Evolutionary conservation across 345 rosid species (phyloP), one percentile per base, ranked within the genome.

Genomic region (Citrus glauca): DNA sequence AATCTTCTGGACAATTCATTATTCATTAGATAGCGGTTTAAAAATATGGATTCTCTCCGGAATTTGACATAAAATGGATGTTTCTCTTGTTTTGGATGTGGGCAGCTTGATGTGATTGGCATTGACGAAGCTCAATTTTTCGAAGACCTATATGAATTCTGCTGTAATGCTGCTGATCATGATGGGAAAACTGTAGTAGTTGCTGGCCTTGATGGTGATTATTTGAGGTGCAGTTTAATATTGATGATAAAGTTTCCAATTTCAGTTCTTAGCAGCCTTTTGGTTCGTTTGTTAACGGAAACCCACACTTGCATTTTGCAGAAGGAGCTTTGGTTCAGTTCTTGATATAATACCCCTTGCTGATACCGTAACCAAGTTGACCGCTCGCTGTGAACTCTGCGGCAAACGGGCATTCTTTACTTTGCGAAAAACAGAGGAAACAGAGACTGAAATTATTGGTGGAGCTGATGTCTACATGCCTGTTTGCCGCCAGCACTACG

Each of bases 71-170:
- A 45, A 25, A 28, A 7, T 2, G 33, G 9, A 11, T 33, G 22
- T 37, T 35, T 32, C 2, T 22, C 20, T 71, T 55, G 1, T 72
- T 20, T n/a, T 1, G 42, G 10, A 2, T 63, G 32, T 32, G 76
- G 71, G 53, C 90, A 96, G 99, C 70, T 96, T 74, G 94, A 96
- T 81, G 97, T 96, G 69, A 92, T 94, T 63, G 99, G 98, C 55
- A 89, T 96, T 30, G 99, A 96, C 25, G 99, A 96, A 78, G 99
- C 95, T 33, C 98, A 96, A 72, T 94, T 94, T 71, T 96, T 96
- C 30, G 94, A 88, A 69, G 99, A 96, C 76, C 95, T 96, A 4
- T 96, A 96, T 71, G 98, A 90, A 79, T 96, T 96, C 83, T 96
- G 99, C 81, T 85, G 88, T 82, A 79, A 87, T 72, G 93, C 91